Conservation (phyloP, 169 alveolate species). For the Plasmodium gonderi region DNA sequence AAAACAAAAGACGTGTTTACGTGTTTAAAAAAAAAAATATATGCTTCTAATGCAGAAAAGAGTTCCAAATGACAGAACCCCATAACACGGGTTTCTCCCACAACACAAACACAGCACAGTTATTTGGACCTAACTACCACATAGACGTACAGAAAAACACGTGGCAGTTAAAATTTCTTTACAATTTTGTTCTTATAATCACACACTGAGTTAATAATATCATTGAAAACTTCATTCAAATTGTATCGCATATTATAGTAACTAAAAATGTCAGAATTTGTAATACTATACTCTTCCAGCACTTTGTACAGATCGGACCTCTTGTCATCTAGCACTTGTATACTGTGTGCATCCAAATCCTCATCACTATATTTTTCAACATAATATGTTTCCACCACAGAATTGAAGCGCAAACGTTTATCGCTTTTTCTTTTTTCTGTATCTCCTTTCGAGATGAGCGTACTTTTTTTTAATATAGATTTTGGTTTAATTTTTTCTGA, state of each 20-base stretch:
- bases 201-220: slow-evolving; percentile 16
- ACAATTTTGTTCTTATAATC: slow-evolving; percentile 37
- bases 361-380: slow-evolving; percentile 26
- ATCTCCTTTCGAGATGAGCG: not conserved
- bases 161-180: slow-evolving; percentile 7
- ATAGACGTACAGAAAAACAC: not conserved
- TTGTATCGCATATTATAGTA: slow-evolving; percentile 40
- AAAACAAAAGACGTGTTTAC: no score
- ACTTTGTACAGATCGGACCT: not conserved
- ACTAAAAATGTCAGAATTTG: slow-evolving; percentile 32
- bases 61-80: no score
- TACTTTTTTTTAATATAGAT: slow-evolving; percentile 43
- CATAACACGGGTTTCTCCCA: no score
- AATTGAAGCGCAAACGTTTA: slow-evolving; percentile 45
- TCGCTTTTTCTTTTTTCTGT: not conserved
- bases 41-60: no score
- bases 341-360: slow-evolving; percentile 1
- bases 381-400: slow-evolving; percentile 37
- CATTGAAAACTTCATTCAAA: slow-evolving; percentile 35
- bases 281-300: slow-evolving; percentile 7
- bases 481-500: not conserved
- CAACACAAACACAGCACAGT: not conserved
- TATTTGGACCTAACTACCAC: not conserved
- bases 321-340: not conserved
- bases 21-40: no score